A percentile compares a stretch with the other conserved stretches of the same genome.
Evolutionary conservation across 352 stramenopile species (phyloP).

Genomic region (Pythium sukuiense): DNA sequence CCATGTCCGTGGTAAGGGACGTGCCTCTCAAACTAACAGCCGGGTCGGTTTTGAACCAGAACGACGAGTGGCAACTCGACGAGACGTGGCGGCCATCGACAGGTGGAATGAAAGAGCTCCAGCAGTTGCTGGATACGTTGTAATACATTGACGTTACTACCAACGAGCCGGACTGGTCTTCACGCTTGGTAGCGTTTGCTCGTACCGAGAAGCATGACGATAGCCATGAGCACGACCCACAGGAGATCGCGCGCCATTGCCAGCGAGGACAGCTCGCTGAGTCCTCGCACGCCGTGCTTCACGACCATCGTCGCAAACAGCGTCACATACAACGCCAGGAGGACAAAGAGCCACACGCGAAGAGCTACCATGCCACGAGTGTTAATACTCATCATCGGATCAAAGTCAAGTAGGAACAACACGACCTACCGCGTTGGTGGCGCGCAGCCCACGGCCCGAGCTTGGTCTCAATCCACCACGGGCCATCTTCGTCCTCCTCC

Average conservation of each 20-base stretch:
- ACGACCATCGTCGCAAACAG: constrained; percentile 22
- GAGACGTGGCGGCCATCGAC: constrained; percentile 51
- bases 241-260: constrained; percentile 15
- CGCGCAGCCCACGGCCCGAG: constrained; percentile 18
- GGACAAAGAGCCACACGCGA: constrained; percentile 3
- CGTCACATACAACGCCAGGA: constrained; percentile 20
- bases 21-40: constrained; percentile 15
- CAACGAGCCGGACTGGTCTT: background rate
- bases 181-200: constrained; percentile 17
- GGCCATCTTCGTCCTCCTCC: constrained; percentile 6
- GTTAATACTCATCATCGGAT: background rate
- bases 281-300: constrained; percentile 9
- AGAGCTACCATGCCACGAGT: background rate
- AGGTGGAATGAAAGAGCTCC: constrained; percentile 38
- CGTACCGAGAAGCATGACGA: constrained; percentile 20
- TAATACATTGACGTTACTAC: background rate
- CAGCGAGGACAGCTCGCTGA: constrained; percentile 13
- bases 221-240: constrained; percentile 21
- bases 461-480: constrained; percentile 23
- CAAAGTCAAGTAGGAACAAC: no score
- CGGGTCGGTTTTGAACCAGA: background rate
- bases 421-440: constrained; percentile 5
- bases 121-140: constrained; percentile 31
- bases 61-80: constrained; percentile 11
- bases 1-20: constrained; percentile 6